Evolutionary conservation across 2,329 filamentous ascomycete genomes (phyloP), one percentile per base, ranked within the genome.

Genomic region (Fusarium concolor): DNA sequence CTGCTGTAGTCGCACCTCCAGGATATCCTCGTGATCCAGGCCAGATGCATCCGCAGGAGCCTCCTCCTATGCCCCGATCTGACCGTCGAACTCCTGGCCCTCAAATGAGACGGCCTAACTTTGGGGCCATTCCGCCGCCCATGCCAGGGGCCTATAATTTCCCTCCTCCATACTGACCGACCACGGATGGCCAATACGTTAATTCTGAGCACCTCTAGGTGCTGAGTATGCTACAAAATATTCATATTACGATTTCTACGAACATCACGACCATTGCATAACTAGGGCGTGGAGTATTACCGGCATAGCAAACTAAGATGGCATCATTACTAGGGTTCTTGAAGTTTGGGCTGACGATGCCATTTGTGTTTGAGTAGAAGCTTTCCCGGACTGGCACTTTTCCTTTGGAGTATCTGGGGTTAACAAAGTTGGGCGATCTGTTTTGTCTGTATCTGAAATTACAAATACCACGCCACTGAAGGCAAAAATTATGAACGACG

Each of bases 221-320:
- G 52, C 44, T 52, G 54, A 55, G 62, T 49, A 63, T 63, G 57
- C 54, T 55, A 68, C 49, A 42, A 54, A 62, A 59, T 52, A 38
- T 55, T 18, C 31, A 68, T 58, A 67, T 74, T 50, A 74, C 70
- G 72, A 74, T 67, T 67, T 69, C 56, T 58, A 74, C 60, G 72
- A 74, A 59, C 66, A 74, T 73, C 60, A 74, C 70, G 71, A 74
- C 71, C 68, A 71, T 68, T 59, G 71, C 71, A 74, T 74, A 62
- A 65, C 58, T 51, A 60, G 65, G 71, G 60, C 58, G 64, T 73
- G 72, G 71, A 74, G 62, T 71, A 71, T 70, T 68, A 59, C 56
- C 59, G 68, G 61, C 65, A 68, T 65, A 62, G 56, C 64, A 67
- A 61, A 73, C 57, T 56, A 56, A 65, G 60, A 59, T 63, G 68